Evolutionary conservation across 2,329 filamentous ascomycete species (phyloP).

Genomic region (Aspergillus persii): DNA sequence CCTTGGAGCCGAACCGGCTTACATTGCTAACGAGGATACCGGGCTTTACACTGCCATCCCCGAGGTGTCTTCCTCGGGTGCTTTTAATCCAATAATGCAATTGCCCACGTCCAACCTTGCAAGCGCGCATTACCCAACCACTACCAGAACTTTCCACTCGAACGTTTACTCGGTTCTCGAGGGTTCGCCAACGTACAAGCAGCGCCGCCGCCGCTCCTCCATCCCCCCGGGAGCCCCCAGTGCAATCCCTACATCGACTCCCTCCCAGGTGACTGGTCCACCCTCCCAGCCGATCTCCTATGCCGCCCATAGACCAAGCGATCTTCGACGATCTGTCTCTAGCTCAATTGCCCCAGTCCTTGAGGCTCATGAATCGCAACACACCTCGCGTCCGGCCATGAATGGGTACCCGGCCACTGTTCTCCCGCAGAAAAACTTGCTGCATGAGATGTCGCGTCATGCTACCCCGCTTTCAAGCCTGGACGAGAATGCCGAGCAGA

Average conservation of each 20-base stretch:
- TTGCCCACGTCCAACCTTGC: slow-evolving; percentile 81
- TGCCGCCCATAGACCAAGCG: slow-evolving; percentile 75
- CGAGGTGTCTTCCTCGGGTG: slow-evolving; percentile 72
- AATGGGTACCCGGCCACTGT: slow-evolving; percentile 69
- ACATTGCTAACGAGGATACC: slow-evolving; percentile 97
- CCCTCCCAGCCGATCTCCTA: slow-evolving; percentile 47
- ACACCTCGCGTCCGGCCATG: slow-evolving; percentile 72
- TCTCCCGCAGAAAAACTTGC: slow-evolving; percentile 73
- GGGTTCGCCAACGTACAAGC: slow-evolving; percentile 98
- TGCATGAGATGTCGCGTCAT: slow-evolving; percentile 78
- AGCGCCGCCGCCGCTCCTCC: slow-evolving; percentile 87
- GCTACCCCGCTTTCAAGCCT: slow-evolving; percentile 84
- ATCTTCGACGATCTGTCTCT: slow-evolving; percentile 87
- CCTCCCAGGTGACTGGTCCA: slow-evolving; percentile 43
- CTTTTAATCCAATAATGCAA: slow-evolving; percentile 85
- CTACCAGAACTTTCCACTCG: slow-evolving; percentile 63
- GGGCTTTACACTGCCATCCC: slow-evolving; percentile 93
- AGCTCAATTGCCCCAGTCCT: slow-evolving; percentile 77
- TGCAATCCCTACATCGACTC: slow-evolving; percentile 58
- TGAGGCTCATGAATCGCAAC: slow-evolving; percentile 74
- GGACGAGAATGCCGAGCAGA: slow-evolving; percentile 75
- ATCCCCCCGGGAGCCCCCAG: slow-evolving; percentile 78
- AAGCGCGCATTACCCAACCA: slow-evolving; percentile 73
- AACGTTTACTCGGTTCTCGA: slow-evolving; percentile 96
- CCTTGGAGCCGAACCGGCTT: slow-evolving; percentile 83